phyloP scores from a whole-genome alignment of 345 rosid genomes.

The Orychophragmus violaceus region DNA sequence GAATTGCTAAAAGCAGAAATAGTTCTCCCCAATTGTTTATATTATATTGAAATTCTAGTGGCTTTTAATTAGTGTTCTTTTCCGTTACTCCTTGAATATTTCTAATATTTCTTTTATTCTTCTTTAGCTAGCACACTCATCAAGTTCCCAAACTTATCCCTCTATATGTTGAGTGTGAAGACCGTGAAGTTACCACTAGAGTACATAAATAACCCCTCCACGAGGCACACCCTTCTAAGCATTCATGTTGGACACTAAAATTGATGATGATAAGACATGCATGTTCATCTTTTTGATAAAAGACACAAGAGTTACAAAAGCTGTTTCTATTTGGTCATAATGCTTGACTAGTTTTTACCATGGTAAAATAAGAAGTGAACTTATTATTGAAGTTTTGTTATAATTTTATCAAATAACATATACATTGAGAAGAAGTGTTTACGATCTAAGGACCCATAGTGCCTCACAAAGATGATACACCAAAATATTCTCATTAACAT shows the following conservation, averaged over 20 bases:
- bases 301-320: background rate
- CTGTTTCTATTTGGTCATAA: background rate
- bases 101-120: background rate
- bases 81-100: background rate
- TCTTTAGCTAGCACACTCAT: constrained; percentile 21
- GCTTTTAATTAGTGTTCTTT: constrained; percentile 14
- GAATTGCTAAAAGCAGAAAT: constrained; percentile 25
- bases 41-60: background rate
- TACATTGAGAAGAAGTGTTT: background rate
- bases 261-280: background rate
- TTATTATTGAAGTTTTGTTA: background rate
- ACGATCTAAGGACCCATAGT: constrained; percentile 9
- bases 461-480: constrained; percentile 15
- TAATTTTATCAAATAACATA: background rate
- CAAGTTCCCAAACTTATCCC: background rate
- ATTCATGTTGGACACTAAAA: background rate
- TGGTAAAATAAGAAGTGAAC: background rate
- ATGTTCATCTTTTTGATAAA: background rate
- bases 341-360: background rate
- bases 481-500: constrained; percentile 20
- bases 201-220: background rate
- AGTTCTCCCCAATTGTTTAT: background rate
- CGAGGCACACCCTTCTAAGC: background rate
- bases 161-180: background rate
- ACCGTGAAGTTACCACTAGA: background rate